Conservation (phyloP, 2,329 filamentous ascomycete genomes). For the Ramularia endophylla region DNA sequence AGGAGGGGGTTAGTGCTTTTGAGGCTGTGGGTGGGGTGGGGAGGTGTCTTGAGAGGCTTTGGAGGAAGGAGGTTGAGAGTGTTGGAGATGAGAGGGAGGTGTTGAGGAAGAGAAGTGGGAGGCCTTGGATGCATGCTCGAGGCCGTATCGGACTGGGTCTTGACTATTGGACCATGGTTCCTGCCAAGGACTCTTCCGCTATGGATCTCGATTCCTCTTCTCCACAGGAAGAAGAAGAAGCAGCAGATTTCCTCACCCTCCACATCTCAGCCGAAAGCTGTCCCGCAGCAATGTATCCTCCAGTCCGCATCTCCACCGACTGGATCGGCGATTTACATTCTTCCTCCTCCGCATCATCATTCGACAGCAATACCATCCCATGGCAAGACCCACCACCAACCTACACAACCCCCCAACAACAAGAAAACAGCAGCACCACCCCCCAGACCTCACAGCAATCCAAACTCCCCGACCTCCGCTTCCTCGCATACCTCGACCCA, state of each 20-base stretch:
- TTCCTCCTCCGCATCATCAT: conserved; percentile 51
- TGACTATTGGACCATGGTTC: conserved; percentile 59
- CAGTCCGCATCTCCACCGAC: conserved; percentile 63
- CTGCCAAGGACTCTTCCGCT: conserved; percentile 26
- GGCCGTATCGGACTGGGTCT: conserved; percentile 63
- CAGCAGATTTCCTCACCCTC: conserved; percentile 46
- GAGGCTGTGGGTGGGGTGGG: conserved; percentile 71
- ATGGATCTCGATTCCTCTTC: conserved; percentile 30
- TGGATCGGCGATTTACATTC: conserved; percentile 68
- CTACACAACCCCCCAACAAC: conserved; percentile 32
- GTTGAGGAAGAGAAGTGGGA: conserved; percentile 64
- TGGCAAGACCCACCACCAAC: conserved; percentile 69
- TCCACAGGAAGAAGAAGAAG: not conserved
- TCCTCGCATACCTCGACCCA: conserved; percentile 68
- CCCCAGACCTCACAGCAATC: conserved; percentile 41
- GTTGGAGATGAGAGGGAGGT: conserved; percentile 47
- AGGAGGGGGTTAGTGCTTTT: conserved; percentile 66
- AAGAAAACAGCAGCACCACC: conserved; percentile 47
- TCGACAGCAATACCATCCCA: conserved; percentile 39
- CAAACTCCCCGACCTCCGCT: conserved; percentile 66
- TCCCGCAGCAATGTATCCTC: conserved; percentile 45
- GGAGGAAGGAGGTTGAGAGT: conserved; percentile 61
- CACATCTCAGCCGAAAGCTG: conserved; percentile 57
- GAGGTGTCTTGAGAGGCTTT: conserved; percentile 62
- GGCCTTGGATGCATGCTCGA: conserved; percentile 63